Evolutionary conservation across 768 basidiomycete genomes (phyloP), one percentile per base, ranked within the genome.

Genomic region (Tephrocybe sp.): DNA sequence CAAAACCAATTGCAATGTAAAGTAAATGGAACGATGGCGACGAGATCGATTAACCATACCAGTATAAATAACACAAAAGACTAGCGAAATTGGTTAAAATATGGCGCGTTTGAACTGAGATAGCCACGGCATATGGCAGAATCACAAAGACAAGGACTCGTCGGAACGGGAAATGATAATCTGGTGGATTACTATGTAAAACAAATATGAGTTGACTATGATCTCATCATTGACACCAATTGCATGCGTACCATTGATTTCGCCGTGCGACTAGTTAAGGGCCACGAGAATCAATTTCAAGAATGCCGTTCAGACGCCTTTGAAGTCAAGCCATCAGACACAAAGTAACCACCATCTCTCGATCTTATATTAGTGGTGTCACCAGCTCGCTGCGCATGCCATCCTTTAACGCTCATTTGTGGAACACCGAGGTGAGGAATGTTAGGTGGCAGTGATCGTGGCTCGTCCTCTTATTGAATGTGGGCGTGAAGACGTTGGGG

Each of bases 161-260:
- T 73, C 98, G 97, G 65, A 97, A 89, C 38, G 97, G 96, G 76
- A 99, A 99, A 70, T 98, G 95, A 72, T 99, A 99, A 75, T 99
- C 94, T 94, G 63, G 4, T 51, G 24, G 41, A 50, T 20, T 39
- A 48, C n/a, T n/a, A n/a, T n/a, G n/a, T n/a, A n/a, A n/a, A n/a
- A n/a, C n/a, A n/a, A n/a, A n/a, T n/a, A n/a, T n/a, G n/a, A n/a
- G n/a, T n/a, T n/a, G n/a, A n/a, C n/a, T 14, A 30, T 97, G 64
- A 98, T 96, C 73, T 99, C 97, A 63, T 97, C 94, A 46, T 96
- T 96, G 20, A 95, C 84, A 59, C 95, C 89, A 62, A 99, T 94
- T 59, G 90, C 90, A 60, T 91, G 84, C 70, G 97, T 97, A 25
- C 97, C 97, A 67, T 99, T 98, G 46, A 99, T 74, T 91, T 93